Evolutionary conservation across 306 rosid species (phyloP).

Genomic region (Argentina anserina): DNA sequence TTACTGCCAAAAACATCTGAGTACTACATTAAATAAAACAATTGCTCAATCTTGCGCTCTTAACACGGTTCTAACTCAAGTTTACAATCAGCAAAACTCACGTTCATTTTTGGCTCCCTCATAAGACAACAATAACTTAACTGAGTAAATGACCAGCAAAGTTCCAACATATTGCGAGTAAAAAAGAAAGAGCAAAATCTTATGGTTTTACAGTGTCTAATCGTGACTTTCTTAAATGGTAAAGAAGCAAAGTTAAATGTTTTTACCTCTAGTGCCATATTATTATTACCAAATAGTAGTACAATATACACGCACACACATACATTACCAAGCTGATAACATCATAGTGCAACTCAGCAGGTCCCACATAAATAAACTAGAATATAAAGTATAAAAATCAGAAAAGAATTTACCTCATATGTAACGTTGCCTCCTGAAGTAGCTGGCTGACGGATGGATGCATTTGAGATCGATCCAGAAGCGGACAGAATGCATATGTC

Average conservation of each 20-base stretch:
- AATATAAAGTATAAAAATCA: not conserved
- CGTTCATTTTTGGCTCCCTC: not conserved
- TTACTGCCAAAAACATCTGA: not conserved
- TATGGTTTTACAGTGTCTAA: too few species aligned
- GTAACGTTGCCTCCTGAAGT: conserved; percentile 86
- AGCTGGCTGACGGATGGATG: conserved; percentile 89
- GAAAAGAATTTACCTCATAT: conserved; percentile 61
- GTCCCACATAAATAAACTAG: not conserved
- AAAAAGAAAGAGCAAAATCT: not conserved
- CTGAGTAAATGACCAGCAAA: not conserved
- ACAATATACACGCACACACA: too few species aligned
- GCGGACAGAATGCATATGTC: conserved; percentile 93
- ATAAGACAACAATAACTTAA: too few species aligned
- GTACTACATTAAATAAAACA: not conserved
- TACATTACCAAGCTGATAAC: not conserved
- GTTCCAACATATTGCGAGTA: not conserved
- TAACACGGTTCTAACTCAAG: not conserved
- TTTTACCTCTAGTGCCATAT: too few species aligned
- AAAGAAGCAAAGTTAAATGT: not conserved
- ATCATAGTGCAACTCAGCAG: not conserved
- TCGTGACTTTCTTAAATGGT: not conserved
- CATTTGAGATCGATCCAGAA: conserved; percentile 84
- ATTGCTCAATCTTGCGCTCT: not conserved
- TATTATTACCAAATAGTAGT: too few species aligned
- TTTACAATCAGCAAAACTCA: not conserved